Conservation (phyloP, 495 filamentous ascomycete genomes). For the Aspergillus steynii region DNA sequence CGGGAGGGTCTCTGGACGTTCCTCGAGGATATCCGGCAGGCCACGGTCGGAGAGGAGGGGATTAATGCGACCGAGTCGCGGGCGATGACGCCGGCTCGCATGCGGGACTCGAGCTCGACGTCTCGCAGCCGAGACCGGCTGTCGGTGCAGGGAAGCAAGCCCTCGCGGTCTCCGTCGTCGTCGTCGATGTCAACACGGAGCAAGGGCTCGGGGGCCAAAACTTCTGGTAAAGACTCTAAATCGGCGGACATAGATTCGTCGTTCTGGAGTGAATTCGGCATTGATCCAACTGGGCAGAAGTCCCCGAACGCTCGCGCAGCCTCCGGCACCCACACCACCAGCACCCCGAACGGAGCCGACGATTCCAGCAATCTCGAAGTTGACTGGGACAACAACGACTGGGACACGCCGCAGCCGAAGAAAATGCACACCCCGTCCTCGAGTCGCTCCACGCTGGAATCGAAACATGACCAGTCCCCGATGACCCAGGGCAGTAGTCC, state of each 20-base stretch:
- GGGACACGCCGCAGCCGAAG: conserved; percentile 60
- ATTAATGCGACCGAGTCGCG: conserved; percentile 57
- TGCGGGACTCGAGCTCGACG: conserved; percentile 34
- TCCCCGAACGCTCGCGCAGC: conserved; percentile 36
- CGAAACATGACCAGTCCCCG: conserved; percentile 48
- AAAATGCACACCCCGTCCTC: conserved; percentile 48
- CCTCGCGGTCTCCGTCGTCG: conserved; percentile 41
- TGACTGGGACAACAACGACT: conserved; percentile 63
- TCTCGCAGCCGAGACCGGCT: conserved; percentile 44
- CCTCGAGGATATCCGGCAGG: conserved; percentile 91
- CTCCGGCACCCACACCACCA: conserved; percentile 34
- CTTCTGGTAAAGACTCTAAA: conserved; percentile 51
- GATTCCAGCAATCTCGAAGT: conserved; percentile 47
- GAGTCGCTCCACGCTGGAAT: conserved; percentile 46
- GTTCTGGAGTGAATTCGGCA: conserved; percentile 56
- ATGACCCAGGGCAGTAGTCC: conserved; percentile 49
- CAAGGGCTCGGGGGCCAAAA: conserved; percentile 33
- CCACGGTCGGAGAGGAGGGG: conserved; percentile 90
- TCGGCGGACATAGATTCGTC: conserved; percentile 46
- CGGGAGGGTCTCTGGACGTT: conserved; percentile 94
- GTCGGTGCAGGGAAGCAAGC: conserved; percentile 33
- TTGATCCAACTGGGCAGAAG: conserved; percentile 53
- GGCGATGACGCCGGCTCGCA: conserved; percentile 36
- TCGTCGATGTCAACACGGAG: conserved; percentile 20
- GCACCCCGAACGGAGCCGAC: conserved; percentile 34